Percentiles rank a stretch among this genome's conserved stretches.
Conservation (phyloP, 805 yeast species). For the Kuraishia cidri region DNA sequence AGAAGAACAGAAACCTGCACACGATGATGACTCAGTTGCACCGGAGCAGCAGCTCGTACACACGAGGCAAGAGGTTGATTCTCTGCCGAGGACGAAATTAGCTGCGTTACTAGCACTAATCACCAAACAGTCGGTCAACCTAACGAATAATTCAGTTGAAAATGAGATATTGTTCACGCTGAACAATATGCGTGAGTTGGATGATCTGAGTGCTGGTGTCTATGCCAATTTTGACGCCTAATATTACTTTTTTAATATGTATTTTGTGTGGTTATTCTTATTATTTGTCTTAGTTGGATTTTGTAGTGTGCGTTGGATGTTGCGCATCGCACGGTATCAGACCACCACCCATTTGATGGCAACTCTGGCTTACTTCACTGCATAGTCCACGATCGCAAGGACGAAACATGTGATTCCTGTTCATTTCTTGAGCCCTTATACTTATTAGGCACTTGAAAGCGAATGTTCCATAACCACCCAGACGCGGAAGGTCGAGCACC, state of each 20-base stretch:
- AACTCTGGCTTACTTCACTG: too few relatives aligned
- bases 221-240: slow-evolving; percentile 60
- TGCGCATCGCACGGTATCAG: too few relatives aligned
- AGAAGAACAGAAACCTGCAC: slow-evolving; percentile 6
- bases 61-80: background rate
- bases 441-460: too few relatives aligned
- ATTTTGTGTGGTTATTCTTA: background rate
- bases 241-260: background rate
- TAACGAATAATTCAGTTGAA: slow-evolving; percentile 19
- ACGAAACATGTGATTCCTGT: too few relatives aligned
- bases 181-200: slow-evolving; percentile 54
- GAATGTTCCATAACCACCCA: too few relatives aligned
- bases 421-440: too few relatives aligned
- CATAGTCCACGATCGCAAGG: too few relatives aligned
- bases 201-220: slow-evolving; percentile 83
- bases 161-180: slow-evolving; percentile 23
- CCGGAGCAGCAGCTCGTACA: background rate
- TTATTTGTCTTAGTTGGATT: background rate
- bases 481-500: too few relatives aligned
- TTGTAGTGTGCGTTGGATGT: too few relatives aligned
- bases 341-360: too few relatives aligned
- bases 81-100: slow-evolving; percentile 28
- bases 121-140: slow-evolving; percentile 47
- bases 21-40: slow-evolving; percentile 2
- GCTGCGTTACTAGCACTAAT: slow-evolving; percentile 67